Evolutionary conservation across 2,329 filamentous ascomycete species (phyloP), one percentile per base, ranked within the genome.

Genomic region (Pseudogymnoascus sp.): DNA sequence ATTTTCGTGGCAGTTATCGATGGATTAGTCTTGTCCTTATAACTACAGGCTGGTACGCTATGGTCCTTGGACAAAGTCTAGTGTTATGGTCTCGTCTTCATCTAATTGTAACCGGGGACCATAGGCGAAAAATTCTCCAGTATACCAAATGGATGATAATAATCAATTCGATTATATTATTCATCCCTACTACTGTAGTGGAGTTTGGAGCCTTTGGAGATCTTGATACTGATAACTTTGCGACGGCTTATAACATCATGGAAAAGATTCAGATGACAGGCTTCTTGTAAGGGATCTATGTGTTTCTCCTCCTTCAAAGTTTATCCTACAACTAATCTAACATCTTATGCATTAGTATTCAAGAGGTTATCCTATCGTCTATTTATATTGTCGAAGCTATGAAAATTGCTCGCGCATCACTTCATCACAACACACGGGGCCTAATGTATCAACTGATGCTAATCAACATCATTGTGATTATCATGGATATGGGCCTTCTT

Each of bases 61-160:
- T 69, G 65, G 64, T 69, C 8, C 80, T 77, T 1, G 78, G 79
- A 8, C 79, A 81, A 68, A 77, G 77, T 2, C 66, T 81, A 19
- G 79, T 81, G 8, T 73, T 81, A 2, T 81, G 80, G 69, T 81
- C 79, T 3, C 75, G 79, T n/a, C 72, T 81, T 7, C 79, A 81
- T 66, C 71, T 81, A 19, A 74, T 81, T 47, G 68, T 79, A 26
- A 71, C 71, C 11, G 77, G 76, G 40, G 72, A 73, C 3, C 71
- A 70, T 38, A 68, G 76, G 14, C 35, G 6, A 14, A n/a, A 37
- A 37, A 37, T 37, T n/a, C 71, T 81, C 6, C 72, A 72, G 31
- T 74, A 72, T 33, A 76, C 80, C 10, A 70, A 79, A 29, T 67
- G 68, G 47, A 80, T 81, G 78, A 81, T 81, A 64, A 73, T 80